Evolutionary conservation across 2,329 filamentous ascomycete genomes (phyloP).

Genomic region (Trichothecium roseum): DNA sequence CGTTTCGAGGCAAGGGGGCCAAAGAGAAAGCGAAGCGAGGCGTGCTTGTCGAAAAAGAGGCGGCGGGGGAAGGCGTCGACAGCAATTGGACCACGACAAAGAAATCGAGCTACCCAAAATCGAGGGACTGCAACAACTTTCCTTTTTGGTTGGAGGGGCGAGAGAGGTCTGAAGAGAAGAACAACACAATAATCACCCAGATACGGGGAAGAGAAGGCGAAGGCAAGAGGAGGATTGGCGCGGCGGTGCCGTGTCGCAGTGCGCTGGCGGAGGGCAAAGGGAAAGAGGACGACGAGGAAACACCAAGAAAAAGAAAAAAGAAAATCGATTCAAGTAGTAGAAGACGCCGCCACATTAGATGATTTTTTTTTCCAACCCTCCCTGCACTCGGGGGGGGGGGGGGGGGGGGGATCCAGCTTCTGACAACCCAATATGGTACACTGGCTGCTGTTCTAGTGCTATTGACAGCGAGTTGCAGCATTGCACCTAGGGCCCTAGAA

Average conservation of each 20-base stretch:
- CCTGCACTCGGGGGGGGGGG: too few relatives aligned
- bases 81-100: too few relatives aligned
- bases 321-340: background rate
- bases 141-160: too few relatives aligned
- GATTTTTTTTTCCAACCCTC: constrained; percentile 1
- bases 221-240: constrained; percentile 26
- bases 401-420: too few relatives aligned
- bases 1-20: background rate
- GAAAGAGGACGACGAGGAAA: constrained; percentile 5
- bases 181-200: constrained; percentile 3
- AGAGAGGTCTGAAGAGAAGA: background rate
- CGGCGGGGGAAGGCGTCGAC: background rate
- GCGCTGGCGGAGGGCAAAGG: constrained; percentile 3
- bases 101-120: too few relatives aligned
- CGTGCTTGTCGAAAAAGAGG: constrained; percentile 1
- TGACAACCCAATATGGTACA: too few relatives aligned
- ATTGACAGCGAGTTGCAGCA: too few relatives aligned
- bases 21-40: constrained; percentile 1
- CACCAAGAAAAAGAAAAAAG: constrained; percentile 3
- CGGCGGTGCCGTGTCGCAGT: constrained; percentile 26
- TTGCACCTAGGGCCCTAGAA: too few relatives aligned
- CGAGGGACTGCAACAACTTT: too few relatives aligned
- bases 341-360: background rate
- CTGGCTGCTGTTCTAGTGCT: too few relatives aligned
- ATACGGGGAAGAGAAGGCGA: constrained; percentile 1